Conservation (phyloP, 1,139 yeast species). For the Wickerhamomyces sp. region DNA sequence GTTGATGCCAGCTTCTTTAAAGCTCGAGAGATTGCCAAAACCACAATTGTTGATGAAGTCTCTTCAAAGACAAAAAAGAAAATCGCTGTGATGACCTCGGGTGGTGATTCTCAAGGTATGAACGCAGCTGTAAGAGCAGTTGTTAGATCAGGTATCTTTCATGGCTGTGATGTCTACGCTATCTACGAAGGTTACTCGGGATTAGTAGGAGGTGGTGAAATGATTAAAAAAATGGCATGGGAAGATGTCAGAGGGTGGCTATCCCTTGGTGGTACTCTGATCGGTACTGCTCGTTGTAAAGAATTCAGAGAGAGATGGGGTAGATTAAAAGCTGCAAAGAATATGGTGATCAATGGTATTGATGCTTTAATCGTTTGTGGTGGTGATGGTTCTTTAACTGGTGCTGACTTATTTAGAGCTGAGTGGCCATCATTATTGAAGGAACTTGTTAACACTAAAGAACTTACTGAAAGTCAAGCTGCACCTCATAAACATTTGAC, state of each 20-base stretch:
- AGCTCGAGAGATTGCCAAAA: slow-evolving; percentile 9
- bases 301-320: slow-evolving; percentile 68
- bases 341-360: slow-evolving; percentile 67
- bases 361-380: slow-evolving; percentile 81
- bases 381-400: slow-evolving; percentile 83
- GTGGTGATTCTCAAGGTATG: slow-evolving; percentile 90
- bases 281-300: slow-evolving; percentile 76
- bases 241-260: slow-evolving; percentile 73
- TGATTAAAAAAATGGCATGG: slow-evolving; percentile 67
- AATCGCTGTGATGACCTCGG: slow-evolving; percentile 82
- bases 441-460: slow-evolving; percentile 50
- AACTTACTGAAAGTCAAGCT: slow-evolving; percentile 47
- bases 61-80: slow-evolving; percentile 35
- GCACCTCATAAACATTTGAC: slow-evolving; percentile 54
- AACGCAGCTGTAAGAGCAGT: slow-evolving; percentile 79
- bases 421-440: slow-evolving; percentile 76
- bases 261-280: slow-evolving; percentile 73
- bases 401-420: slow-evolving; percentile 72
- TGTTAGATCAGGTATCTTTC: slow-evolving; percentile 66
- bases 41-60: slow-evolving; percentile 5
- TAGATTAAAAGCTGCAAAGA: slow-evolving; percentile 60
- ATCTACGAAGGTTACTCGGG: slow-evolving; percentile 80
- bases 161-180: slow-evolving; percentile 70
- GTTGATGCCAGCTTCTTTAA: slow-evolving; percentile 31
- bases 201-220: slow-evolving; percentile 59